Evolutionary conservation across 805 yeast species (phyloP), one percentile per base, ranked within the genome.

Genomic region (Ogataea degrootiae): DNA sequence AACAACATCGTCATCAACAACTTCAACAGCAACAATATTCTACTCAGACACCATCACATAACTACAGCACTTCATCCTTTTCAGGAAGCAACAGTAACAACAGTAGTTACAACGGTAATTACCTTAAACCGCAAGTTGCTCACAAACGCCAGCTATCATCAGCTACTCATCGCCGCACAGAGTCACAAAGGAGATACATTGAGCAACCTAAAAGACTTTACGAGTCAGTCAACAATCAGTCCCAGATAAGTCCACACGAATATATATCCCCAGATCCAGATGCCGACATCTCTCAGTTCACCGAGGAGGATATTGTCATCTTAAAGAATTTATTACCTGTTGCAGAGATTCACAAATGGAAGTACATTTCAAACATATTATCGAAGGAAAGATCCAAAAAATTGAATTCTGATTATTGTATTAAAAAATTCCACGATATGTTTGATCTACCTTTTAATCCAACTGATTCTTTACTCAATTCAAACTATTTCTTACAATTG

Each of bases 281-380:
- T 1, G 54, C 50, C 2, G 61, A 61, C 39, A 50, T 62, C 5
- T 42, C 56, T 0, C 51, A 49, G 14, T 66, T 65, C 41, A 60
- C 68, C 1, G 61, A 62, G 29, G 67, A 65, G 35, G 70, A 66
- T 41, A 47, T 64, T 6, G 48, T 55, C 4, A 53, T 63, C 5
- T 31, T 66, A 22, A 58, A 59, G 37, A 58, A 54, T 36, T 41
- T 66, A 15, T 48, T 66, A 26, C 65, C 69, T 2, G 35, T 53
- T 19, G 67, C 69, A 3, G 70, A 66, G 50, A 48, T 52, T 14
- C 69, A 63, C 44, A 66, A 66, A 42, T 66, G 70, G 70, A 66
- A 65, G 41, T 57, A 52, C 38, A 46, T 63, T 12, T 60, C 68
- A 5, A 62, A 60, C 43, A 62, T 54, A 44, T 42, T 65, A 8